Percentiles rank a stretch among this genome's conserved stretches.
These are phyloP conservation scores for Quercus engelmannii DNA, from an alignment of 306 rosid genomes.

Conservation along the genomic window DNA sequence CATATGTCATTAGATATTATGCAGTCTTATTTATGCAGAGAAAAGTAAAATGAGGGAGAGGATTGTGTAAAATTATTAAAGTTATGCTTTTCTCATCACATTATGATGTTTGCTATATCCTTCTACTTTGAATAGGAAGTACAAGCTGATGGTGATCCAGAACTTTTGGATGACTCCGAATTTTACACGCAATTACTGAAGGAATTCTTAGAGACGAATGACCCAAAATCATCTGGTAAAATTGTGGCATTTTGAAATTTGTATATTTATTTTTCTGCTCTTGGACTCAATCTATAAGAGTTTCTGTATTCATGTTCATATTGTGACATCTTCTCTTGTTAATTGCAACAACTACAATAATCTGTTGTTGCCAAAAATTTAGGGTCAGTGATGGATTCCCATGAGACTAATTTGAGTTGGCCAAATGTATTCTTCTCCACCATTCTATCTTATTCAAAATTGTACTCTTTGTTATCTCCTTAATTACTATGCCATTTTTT, in stretches of 20 bases:
- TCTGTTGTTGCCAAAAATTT: too few relatives aligned
- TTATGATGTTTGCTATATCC: not conserved
- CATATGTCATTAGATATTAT: not conserved
- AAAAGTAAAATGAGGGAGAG: not conserved
- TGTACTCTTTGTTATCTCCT: too few relatives aligned
- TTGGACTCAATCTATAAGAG: not conserved
- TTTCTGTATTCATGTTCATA: too few relatives aligned
- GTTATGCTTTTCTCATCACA: not conserved
- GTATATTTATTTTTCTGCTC: not conserved
- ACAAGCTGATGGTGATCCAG: slow-evolving; percentile 55
- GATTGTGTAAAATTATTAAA: not conserved
- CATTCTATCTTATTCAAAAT: too few relatives aligned
- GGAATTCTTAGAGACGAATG: slow-evolving; percentile 81
- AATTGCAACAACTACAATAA: too few relatives aligned
- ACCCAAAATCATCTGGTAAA: slow-evolving; percentile 74
- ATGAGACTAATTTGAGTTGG: too few relatives aligned
- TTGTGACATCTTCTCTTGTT: too few relatives aligned
- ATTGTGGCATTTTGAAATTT: not conserved
- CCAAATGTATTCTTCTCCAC: too few relatives aligned
- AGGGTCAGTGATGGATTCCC: too few relatives aligned
- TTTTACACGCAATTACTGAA: slow-evolving; percentile 85
- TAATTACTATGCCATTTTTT: too few relatives aligned
- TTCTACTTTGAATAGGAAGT: slow-evolving; percentile 45
- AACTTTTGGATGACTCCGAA: slow-evolving; percentile 80
- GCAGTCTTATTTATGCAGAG: not conserved